Evolutionary conservation across 192 early-diverging fungal species (phyloP).

Genomic region (Coemansia sp.): DNA sequence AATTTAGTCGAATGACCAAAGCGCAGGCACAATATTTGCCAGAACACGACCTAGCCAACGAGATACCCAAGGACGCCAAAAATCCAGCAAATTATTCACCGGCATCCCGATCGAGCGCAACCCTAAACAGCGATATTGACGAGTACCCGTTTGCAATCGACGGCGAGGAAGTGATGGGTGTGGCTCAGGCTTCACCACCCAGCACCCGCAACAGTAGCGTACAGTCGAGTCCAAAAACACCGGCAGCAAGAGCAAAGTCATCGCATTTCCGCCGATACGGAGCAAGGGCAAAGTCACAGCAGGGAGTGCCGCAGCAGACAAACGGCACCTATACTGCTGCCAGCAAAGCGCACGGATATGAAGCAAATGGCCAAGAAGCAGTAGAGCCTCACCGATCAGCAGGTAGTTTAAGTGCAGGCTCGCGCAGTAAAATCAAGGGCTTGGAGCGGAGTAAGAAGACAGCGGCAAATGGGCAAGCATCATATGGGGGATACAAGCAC

Average conservation of each 20-base stretch:
- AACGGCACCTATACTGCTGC: slow-evolving; percentile 1
- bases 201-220: slow-evolving; percentile 31
- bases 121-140: slow-evolving; percentile 11
- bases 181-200: slow-evolving; percentile 23
- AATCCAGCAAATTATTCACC: slow-evolving; percentile 5
- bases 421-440: too few species aligned
- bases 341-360: too few species aligned
- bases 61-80: not conserved
- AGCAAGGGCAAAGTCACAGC: slow-evolving; percentile 5
- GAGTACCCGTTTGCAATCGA: slow-evolving; percentile 5
- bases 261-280: not conserved
- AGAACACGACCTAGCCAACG: not conserved
- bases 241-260: not conserved
- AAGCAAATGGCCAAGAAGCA: not conserved
- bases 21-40: not conserved
- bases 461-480: not conserved
- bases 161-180: slow-evolving; percentile 1
- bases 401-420: too few species aligned
- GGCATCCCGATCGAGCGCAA: slow-evolving; percentile 8
- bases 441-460: too few species aligned
- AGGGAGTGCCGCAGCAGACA: slow-evolving; percentile 8
- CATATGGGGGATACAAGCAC: not conserved
- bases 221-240: slow-evolving; percentile 27
- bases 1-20: slow-evolving; percentile 8
- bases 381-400: too few species aligned